A percentile compares a stretch with the other conserved stretches of the same genome.
These are phyloP conservation scores for Colletotrichum lini DNA, from an alignment of 2,329 filamentous ascomycete species.

Conservation along the genomic window DNA sequence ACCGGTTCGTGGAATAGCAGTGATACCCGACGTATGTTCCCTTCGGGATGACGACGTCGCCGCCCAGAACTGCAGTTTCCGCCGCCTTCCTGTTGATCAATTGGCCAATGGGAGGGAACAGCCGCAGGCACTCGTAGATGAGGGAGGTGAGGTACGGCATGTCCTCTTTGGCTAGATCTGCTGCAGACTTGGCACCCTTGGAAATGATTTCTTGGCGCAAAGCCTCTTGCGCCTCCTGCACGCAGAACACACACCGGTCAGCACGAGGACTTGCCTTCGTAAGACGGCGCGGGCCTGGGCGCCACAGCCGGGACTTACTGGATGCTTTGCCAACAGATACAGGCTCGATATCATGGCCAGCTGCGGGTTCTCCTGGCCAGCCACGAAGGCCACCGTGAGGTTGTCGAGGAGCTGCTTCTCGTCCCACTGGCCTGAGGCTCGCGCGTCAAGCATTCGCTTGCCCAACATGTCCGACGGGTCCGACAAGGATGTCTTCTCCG, in stretches of 20 bases:
- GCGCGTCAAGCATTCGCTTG: constrained; percentile 45
- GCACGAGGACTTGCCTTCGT: not conserved
- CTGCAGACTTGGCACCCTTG: constrained; percentile 27
- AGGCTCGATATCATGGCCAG: constrained; percentile 53
- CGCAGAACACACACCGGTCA: constrained; percentile 13
- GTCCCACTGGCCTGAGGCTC: constrained; percentile 43
- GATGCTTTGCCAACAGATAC: constrained; percentile 54
- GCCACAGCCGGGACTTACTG: constrained; percentile 39
- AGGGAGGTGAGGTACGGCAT: constrained; percentile 60
- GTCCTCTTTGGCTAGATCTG: constrained; percentile 46
- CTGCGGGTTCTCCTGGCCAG: constrained; percentile 59
- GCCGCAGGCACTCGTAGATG: constrained; percentile 61
- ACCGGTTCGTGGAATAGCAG: constrained; percentile 56
- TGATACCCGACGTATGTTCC: constrained; percentile 59
- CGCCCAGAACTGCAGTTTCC: constrained; percentile 45
- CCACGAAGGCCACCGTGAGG: constrained; percentile 56
- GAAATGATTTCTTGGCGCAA: constrained; percentile 51
- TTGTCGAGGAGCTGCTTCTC: constrained; percentile 58
- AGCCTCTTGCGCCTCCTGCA: constrained; percentile 49
- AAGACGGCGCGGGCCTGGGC: constrained; percentile 11
- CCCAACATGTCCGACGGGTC: constrained; percentile 38
- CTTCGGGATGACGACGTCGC: constrained; percentile 51
- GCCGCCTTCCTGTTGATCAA: constrained; percentile 61
- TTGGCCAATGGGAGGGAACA: constrained; percentile 65
- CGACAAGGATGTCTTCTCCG: constrained; percentile 16